A percentile compares a stretch with the other conserved stretches of the same genome.
Conservation (phyloP, 257 asterid species). For the Plantago elongata region DNA sequence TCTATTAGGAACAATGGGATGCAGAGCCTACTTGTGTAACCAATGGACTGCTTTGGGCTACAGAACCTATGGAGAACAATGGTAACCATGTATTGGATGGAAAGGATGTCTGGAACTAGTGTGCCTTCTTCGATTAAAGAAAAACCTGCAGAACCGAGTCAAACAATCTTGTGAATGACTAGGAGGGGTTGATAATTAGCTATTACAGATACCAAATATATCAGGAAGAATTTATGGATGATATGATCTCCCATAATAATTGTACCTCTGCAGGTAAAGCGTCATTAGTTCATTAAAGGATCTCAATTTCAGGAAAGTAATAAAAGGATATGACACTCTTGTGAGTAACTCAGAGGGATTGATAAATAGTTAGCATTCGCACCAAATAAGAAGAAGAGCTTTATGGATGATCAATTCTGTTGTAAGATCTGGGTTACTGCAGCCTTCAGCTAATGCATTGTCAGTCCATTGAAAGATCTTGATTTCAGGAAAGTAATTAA, state of each 20-base stretch:
- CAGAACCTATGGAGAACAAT: constrained; percentile 11
- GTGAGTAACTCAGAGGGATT: too few species aligned
- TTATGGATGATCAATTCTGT: neutral
- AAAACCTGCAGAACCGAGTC: constrained; percentile 15
- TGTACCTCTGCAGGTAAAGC: neutral
- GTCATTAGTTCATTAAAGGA: neutral
- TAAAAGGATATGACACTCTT: neutral
- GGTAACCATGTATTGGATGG: constrained; percentile 5
- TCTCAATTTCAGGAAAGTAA: too few species aligned
- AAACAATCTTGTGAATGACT: constrained; percentile 8
- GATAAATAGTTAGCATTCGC: too few species aligned
- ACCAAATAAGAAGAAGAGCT: neutral
- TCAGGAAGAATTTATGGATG: neutral
- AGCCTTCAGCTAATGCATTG: neutral
- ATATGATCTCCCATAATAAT: neutral
- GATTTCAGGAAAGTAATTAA: too few species aligned
- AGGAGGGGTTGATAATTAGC: neutral
- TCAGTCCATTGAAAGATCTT: neutral
- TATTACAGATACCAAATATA: neutral
- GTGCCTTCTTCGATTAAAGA: neutral
- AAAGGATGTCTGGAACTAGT: neutral
- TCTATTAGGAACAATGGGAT: too few species aligned
- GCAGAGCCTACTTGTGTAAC: neutral
- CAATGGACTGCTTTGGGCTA: neutral
- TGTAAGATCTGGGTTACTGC: neutral